phyloP scores from a whole-genome alignment of 1,139 yeast genomes.

The Lodderomyces metapsilosis region DNA sequence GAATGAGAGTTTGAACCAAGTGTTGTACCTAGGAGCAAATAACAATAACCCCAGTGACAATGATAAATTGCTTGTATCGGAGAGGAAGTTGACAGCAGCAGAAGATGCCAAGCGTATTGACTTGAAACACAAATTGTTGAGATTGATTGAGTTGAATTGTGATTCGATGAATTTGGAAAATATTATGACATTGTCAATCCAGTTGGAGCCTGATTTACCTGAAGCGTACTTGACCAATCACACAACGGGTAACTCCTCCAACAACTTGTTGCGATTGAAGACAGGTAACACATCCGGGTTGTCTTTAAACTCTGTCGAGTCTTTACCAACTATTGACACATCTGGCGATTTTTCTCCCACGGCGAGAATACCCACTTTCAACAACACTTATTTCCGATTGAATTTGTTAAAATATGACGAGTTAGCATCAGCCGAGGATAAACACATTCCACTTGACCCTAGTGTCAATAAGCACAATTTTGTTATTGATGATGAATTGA shows the following conservation, averaged over 20 bases:
- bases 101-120: slow-evolving; percentile 9
- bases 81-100: neutral
- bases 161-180: slow-evolving; percentile 39
- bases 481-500: slow-evolving; percentile 32
- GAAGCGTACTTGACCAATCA: slow-evolving; percentile 32
- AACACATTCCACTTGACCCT: slow-evolving; percentile 18
- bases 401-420: slow-evolving; percentile 40
- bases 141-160: slow-evolving; percentile 38
- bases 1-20: slow-evolving; percentile 47
- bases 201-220: slow-evolving; percentile 40
- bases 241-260: slow-evolving; percentile 6
- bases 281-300: slow-evolving; percentile 10
- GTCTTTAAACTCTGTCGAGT: slow-evolving; percentile 31
- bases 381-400: slow-evolving; percentile 38
- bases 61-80: neutral
- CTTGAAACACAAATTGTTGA: slow-evolving; percentile 23
- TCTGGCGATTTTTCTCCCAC: slow-evolving; percentile 17
- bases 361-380: slow-evolving; percentile 35
- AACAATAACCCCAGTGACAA: slow-evolving; percentile 22
- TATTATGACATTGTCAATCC: slow-evolving; percentile 39
- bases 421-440: slow-evolving; percentile 18
- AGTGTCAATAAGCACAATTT: slow-evolving; percentile 25
- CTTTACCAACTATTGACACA: slow-evolving; percentile 10
- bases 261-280: slow-evolving; percentile 5
- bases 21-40: slow-evolving; percentile 40